Evolutionary conservation across 1,139 yeast species (phyloP).

Genomic region (Yamadazyma triangularis): DNA sequence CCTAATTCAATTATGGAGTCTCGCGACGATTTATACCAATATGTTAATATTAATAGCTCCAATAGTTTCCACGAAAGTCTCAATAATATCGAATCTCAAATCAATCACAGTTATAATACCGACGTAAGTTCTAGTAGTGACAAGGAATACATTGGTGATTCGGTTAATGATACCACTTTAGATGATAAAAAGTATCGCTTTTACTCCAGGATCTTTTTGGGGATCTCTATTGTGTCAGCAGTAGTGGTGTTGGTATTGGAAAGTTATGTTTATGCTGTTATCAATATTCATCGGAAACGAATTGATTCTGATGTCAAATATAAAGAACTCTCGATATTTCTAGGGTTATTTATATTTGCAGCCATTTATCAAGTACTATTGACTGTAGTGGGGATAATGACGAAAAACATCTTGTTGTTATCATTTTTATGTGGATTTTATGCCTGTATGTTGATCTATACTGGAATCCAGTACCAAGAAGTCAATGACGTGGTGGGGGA

Average conservation of each 20-base stretch:
- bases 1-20: constrained; percentile 2
- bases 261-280: constrained; percentile 31
- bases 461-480: constrained; percentile 49
- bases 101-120: not conserved
- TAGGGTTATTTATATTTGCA: constrained; percentile 46
- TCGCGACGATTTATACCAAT: constrained; percentile 5
- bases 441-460: constrained; percentile 46
- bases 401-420: constrained; percentile 39
- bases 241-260: constrained; percentile 25
- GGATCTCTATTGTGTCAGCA: constrained; percentile 27
- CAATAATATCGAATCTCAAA: not conserved
- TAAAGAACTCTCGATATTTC: constrained; percentile 19
- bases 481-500: constrained; percentile 22
- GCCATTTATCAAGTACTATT: constrained; percentile 34
- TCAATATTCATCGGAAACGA: constrained; percentile 24
- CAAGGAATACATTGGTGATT: constrained; percentile 5
- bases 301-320: constrained; percentile 16
- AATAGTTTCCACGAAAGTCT: constrained; percentile 5
- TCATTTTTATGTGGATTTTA: constrained; percentile 42
- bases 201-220: constrained; percentile 17
- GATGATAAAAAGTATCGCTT: constrained; percentile 6
- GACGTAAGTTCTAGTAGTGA: not conserved
- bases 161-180: constrained; percentile 4
- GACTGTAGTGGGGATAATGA: constrained; percentile 38
- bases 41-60: constrained; percentile 2